Percentiles rank a stretch among this genome's conserved stretches.
phyloP scores from a whole-genome alignment of 768 basidiomycete species.

The Chalciporus chontae region DNA sequence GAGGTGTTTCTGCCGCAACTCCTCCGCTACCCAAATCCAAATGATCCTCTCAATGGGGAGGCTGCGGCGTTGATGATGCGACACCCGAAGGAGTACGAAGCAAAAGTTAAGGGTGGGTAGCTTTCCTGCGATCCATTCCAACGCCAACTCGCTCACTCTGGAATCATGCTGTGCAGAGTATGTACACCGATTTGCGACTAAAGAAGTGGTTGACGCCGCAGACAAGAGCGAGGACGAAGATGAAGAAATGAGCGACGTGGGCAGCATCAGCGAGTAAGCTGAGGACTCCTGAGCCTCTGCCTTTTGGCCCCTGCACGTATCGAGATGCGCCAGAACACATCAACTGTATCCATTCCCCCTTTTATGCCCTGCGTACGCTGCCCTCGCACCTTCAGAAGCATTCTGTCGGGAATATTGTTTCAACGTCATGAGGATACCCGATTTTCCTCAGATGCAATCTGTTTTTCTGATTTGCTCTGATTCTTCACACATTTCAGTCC shows the following conservation, averaged over 20 bases:
- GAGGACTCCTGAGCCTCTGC: conserved; percentile 37
- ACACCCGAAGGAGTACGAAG: conserved; percentile 93
- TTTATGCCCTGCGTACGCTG: conserved; percentile 10
- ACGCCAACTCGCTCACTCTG: conserved; percentile 2
- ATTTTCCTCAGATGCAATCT: conserved; percentile 14
- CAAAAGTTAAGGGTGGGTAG: conserved; percentile 81
- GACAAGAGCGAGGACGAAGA: conserved; percentile 64
- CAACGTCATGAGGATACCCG: conserved; percentile 27
- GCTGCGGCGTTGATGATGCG: conserved; percentile 97
- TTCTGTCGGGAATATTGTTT: conserved; percentile 12
- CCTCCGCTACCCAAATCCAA: conserved; percentile 95
- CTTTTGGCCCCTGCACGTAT: background rate
- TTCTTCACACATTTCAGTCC: conserved; percentile 4
- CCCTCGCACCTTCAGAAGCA: conserved; percentile 15
- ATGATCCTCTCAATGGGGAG: conserved; percentile 97
- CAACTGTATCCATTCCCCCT: conserved; percentile 6
- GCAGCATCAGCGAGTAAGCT: conserved; percentile 69
- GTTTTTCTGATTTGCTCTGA: conserved; percentile 16
- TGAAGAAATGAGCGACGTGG: conserved; percentile 85
- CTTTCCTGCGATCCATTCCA: background rate
- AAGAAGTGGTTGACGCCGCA: conserved; percentile 81
- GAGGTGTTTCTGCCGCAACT: conserved; percentile 98
- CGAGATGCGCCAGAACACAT: conserved; percentile 4
- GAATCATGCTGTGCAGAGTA: conserved; percentile 58
- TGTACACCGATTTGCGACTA: conserved; percentile 91